Percentiles rank a stretch among this genome's conserved stretches.
These are phyloP conservation scores for Claviceps humidiphila DNA, from an alignment of 2,329 filamentous ascomycete species.

Conservation along the genomic window DNA sequence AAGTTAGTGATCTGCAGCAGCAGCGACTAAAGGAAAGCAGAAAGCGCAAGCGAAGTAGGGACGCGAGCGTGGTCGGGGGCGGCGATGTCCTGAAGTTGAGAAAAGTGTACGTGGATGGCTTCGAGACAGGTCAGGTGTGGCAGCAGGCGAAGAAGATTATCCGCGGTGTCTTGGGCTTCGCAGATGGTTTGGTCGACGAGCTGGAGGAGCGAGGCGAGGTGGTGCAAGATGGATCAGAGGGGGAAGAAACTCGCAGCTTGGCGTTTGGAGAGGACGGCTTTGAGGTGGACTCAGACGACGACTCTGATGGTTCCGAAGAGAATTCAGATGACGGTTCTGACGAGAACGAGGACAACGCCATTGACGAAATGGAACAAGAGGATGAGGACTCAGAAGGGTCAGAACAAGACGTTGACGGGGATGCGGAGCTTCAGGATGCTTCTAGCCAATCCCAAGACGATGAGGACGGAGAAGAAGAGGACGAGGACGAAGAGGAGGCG, in stretches of 20 bases:
- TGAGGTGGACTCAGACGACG: conserved; percentile 18
- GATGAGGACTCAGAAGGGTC: conserved; percentile 19
- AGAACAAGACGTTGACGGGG: conserved; percentile 12
- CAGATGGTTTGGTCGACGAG: conserved; percentile 32
- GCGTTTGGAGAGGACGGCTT: conserved; percentile 18
- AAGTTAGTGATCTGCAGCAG: conserved; percentile 60
- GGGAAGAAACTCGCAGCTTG: conserved; percentile 14
- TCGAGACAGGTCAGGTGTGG: conserved; percentile 82
- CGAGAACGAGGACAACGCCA: conserved; percentile 17
- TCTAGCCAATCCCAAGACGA: conserved; percentile 23
- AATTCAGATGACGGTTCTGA: conserved; percentile 6
- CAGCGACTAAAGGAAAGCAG: conserved; percentile 54
- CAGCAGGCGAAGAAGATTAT: conserved; percentile 83
- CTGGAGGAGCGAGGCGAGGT: conserved; percentile 38
- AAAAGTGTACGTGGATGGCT: conserved; percentile 75
- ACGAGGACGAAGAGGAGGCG: conserved; percentile 22
- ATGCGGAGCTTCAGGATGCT: conserved; percentile 20
- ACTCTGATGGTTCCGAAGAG: conserved; percentile 14
- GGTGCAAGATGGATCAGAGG: conserved; percentile 16
- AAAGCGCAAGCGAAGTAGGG: conserved; percentile 60
- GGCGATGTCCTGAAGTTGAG: conserved; percentile 57
- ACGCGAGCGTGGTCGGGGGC: conserved; percentile 23
- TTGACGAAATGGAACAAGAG: conserved; percentile 24
- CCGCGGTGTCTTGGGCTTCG: conserved; percentile 36
- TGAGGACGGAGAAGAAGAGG: conserved; percentile 20